A percentile compares a stretch with the other conserved stretches of the same genome.
Conservation (phyloP, 1,284 basidiomycete genomes). For the Retiboletus fuscus region DNA sequence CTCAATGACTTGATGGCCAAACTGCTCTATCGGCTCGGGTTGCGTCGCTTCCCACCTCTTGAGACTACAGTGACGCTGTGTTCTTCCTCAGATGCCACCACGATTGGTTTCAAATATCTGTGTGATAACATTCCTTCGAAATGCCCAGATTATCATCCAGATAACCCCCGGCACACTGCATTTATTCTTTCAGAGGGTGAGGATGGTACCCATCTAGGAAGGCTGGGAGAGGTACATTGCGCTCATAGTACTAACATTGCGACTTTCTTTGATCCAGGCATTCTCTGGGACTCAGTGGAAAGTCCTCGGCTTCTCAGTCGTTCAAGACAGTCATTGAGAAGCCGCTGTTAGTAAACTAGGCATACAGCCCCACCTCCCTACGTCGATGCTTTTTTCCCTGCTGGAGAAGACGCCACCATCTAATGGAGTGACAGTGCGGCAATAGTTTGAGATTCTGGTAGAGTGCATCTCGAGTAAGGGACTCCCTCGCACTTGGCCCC, state of each 20-base stretch:
- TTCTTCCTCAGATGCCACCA: conserved; percentile 59
- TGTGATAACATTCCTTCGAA: conserved; percentile 73
- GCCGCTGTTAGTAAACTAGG: conserved; percentile 77
- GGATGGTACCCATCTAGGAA: conserved; percentile 66
- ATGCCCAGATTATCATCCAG: conserved; percentile 75
- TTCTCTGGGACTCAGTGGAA: conserved; percentile 81
- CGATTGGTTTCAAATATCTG: conserved; percentile 80
- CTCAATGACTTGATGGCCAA: conserved; percentile 66
- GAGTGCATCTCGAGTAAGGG: conserved; percentile 73
- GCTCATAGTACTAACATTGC: neutral
- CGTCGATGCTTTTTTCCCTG: conserved; percentile 70
- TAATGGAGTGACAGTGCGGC: conserved; percentile 65
- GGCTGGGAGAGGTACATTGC: conserved; percentile 71
- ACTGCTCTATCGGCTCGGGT: conserved; percentile 84
- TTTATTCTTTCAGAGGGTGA: conserved; percentile 84
- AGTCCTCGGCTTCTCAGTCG: conserved; percentile 80
- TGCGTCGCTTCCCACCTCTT: conserved; percentile 80
- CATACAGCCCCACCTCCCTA: conserved; percentile 80
- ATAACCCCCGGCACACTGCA: conserved; percentile 65
- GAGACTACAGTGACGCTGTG: conserved; percentile 77
- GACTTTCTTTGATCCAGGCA: conserved; percentile 59
- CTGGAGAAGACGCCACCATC: conserved; percentile 75
- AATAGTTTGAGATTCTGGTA: conserved; percentile 85
- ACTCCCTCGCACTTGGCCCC: neutral
- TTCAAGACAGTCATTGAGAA: conserved; percentile 68